A percentile compares a stretch with the other conserved stretches of the same genome.
Conservation (phyloP, 2,329 filamentous ascomycete species). For the Aspergillus pseudoviridinutans region DNA sequence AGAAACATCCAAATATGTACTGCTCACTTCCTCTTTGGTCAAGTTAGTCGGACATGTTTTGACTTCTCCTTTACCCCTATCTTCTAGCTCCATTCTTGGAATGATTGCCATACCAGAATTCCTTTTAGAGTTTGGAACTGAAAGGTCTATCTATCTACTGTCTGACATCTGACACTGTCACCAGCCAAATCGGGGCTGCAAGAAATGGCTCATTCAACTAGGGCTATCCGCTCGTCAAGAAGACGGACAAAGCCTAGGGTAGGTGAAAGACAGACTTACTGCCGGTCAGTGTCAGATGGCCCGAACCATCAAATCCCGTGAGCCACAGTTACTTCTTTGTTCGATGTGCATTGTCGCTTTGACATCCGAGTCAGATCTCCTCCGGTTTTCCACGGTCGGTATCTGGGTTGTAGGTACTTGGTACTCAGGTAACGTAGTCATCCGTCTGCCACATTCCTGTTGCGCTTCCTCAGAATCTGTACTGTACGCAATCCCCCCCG, state of each 20-base stretch:
- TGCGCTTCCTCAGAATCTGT: background rate
- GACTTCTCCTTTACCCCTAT: background rate
- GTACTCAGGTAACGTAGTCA: background rate
- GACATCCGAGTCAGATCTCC: background rate
- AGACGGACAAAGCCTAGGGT: background rate
- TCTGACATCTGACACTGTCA: conserved; percentile 15
- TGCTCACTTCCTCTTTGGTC: background rate
- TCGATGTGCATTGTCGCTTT: background rate
- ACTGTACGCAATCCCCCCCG: background rate
- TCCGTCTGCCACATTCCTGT: background rate
- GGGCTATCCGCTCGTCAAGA: background rate
- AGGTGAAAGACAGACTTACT: background rate
- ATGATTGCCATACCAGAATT: background rate
- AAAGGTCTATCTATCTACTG: background rate
- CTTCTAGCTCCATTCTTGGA: background rate
- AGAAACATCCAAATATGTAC: background rate
- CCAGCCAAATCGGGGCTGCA: background rate
- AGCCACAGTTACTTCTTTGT: background rate
- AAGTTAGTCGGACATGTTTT: background rate
- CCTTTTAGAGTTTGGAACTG: background rate
- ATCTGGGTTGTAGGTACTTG: background rate
- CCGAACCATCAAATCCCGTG: background rate
- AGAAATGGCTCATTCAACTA: background rate
- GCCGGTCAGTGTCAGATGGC: background rate
- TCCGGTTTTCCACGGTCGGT: background rate